phyloP scores from a whole-genome alignment of 78 protist species.

The Protostelium mycophagum region DNA sequence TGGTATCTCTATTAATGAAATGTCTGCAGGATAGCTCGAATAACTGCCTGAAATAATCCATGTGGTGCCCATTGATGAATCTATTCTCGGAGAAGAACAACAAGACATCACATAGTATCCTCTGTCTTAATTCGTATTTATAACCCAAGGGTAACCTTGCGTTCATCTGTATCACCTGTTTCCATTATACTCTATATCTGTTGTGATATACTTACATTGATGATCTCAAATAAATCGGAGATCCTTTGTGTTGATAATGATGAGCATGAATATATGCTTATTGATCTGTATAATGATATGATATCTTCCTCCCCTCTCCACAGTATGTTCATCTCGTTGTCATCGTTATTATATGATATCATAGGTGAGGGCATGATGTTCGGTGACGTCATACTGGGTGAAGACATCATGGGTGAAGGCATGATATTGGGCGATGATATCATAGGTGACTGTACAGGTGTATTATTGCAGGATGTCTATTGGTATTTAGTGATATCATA shows the following conservation, averaged over 20 bases:
- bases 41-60: background rate
- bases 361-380: background rate
- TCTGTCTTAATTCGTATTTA: constrained; percentile 29
- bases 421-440: background rate
- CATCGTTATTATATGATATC: background rate
- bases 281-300: background rate
- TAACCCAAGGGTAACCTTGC: constrained; percentile 34
- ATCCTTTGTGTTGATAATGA: no score
- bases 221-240: constrained; percentile 9
- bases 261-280: background rate
- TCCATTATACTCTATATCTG: background rate
- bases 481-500: no score
- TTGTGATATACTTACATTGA: constrained; percentile 21
- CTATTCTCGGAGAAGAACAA: constrained; percentile 43
- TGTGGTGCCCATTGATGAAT: background rate
- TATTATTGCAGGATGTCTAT: background rate
- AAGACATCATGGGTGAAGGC: background rate
- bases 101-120: constrained; percentile 29
- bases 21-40: background rate
- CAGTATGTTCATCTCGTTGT: background rate
- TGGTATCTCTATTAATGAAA: background rate
- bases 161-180: constrained; percentile 22
- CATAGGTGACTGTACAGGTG: background rate
- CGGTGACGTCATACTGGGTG: background rate
- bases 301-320: background rate